Evolutionary conservation across 495 filamentous ascomycete species (phyloP), one percentile per base, ranked within the genome.

Genomic region (Lichenothelia convexa): DNA sequence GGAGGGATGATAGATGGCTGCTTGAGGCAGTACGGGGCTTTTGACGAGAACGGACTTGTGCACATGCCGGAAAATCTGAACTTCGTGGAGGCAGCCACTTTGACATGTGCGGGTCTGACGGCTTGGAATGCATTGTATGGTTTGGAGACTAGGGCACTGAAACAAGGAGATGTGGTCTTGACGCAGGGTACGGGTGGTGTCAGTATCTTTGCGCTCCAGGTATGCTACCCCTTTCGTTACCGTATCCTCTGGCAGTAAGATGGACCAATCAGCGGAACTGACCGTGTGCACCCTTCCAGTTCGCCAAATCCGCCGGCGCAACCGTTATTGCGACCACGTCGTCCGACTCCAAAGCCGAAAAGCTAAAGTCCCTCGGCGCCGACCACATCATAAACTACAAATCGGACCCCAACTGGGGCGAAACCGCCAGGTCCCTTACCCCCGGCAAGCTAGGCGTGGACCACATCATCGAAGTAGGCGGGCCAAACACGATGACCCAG

Each of bases 151-250:
- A 73, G 64, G 51, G 48, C 56, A 0, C 43, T 89, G 38, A 70
- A 66, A 53, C 71, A 75, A 0, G 83, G 81, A 1, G 61, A 87
- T 35, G 61, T 55, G 3, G 78, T 92, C 1, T 53, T 92, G 16
- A 77, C 78, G 3, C 78, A 86, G 48, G 83, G 83, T 19, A 86
- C 80, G 4, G 82, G 83, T 2, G 81, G 82, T 41, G 81, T 92
- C 8, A 75, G 69, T 42, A 67, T 84, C 8, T 87, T 89, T 46
- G 78, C 64, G 12, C 43, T 87, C 35, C 77, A 77, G 67, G 71
- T 75, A 53, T 20, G 62, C 51, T 18, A 24, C n/a, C n/a, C n/a
- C n/a, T n/a, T n/a, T n/a, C n/a, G n/a, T n/a, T n/a, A n/a, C n/a
- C n/a, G n/a, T n/a, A 33, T n/a, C 31, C 31, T 8, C 24, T 11